Conservation (phyloP, 192 early-diverging fungal genomes). For the Spizellomyces punctatus region DNA sequence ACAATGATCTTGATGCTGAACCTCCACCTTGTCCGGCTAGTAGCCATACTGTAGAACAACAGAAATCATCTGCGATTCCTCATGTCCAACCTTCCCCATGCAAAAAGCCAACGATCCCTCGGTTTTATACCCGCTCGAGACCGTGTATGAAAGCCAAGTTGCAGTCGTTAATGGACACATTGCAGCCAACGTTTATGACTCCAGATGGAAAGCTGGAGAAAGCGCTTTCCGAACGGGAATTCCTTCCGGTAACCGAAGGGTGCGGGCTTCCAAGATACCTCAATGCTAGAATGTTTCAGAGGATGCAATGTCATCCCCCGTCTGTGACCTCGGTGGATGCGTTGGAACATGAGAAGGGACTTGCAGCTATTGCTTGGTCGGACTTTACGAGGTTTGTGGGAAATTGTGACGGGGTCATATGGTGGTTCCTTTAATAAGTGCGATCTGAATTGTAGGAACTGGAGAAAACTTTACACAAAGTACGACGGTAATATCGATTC, state of each 20-base stretch:
- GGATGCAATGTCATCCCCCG: neutral
- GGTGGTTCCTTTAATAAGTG: neutral
- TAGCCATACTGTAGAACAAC: no score
- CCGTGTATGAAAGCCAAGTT: neutral
- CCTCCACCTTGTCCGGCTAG: neutral
- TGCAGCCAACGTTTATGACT: neutral
- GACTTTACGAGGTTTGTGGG: conserved; percentile 4
- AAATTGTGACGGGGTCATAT: neutral
- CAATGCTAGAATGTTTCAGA: conserved; percentile 1
- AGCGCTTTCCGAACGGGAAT: neutral
- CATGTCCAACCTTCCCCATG: no score
- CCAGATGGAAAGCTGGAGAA: no score
- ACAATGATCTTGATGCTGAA: neutral
- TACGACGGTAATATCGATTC: conserved; percentile 6
- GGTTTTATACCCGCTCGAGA: neutral
- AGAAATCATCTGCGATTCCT: no score
- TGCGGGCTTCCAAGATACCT: conserved; percentile 11
- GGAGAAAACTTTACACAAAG: neutral
- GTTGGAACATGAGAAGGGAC: no score
- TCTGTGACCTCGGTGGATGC: no score
- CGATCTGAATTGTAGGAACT: neutral
- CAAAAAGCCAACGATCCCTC: neutral
- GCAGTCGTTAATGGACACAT: neutral
- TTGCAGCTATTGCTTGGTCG: conserved; percentile 1
- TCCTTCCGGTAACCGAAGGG: neutral